Conservation (phyloP, 352 stramenopile genomes). For the Globisporangium abappressorium region DNA sequence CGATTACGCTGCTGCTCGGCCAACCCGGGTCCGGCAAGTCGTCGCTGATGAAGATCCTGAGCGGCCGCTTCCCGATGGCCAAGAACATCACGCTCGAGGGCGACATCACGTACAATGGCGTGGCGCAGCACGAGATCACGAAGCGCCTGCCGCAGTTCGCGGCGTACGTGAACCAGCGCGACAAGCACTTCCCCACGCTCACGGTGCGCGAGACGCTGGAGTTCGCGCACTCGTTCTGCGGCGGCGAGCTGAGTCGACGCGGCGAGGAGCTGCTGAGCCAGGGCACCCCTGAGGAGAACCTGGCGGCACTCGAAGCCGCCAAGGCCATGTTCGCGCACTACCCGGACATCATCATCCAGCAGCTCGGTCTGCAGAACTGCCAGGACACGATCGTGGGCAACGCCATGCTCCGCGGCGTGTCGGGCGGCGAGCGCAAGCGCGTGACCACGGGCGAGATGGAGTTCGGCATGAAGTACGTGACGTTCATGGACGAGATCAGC, state of each 20-base stretch:
- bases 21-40: slow-evolving; percentile 12
- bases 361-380: slow-evolving; percentile 27
- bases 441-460: slow-evolving; percentile 84
- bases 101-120: slow-evolving; percentile 21
- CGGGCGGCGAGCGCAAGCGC: slow-evolving; percentile 61
- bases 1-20: not conserved
- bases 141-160: slow-evolving; percentile 33
- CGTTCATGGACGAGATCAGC: slow-evolving; percentile 90
- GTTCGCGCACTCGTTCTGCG: slow-evolving; percentile 41
- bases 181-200: slow-evolving; percentile 48
- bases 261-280: not conserved
- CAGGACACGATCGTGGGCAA: slow-evolving; percentile 51
- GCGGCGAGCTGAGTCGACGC: slow-evolving; percentile 15
- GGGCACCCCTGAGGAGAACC: slow-evolving; percentile 29
- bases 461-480: slow-evolving; percentile 62
- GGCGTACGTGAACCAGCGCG: slow-evolving; percentile 45
- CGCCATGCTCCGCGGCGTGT: slow-evolving; percentile 52
- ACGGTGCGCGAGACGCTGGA: slow-evolving; percentile 60
- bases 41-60: slow-evolving; percentile 21
- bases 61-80: slow-evolving; percentile 16
- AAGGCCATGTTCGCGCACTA: slow-evolving; percentile 18
- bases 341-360: slow-evolving; percentile 32
- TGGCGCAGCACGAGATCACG: not conserved
- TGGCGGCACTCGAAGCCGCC: slow-evolving; percentile 8
- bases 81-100: slow-evolving; percentile 9